Percentiles rank a stretch among this genome's conserved stretches.
These are phyloP conservation scores for Penicillium arizonense DNA, from an alignment of 495 filamentous ascomycete species.

Conservation along the genomic window DNA sequence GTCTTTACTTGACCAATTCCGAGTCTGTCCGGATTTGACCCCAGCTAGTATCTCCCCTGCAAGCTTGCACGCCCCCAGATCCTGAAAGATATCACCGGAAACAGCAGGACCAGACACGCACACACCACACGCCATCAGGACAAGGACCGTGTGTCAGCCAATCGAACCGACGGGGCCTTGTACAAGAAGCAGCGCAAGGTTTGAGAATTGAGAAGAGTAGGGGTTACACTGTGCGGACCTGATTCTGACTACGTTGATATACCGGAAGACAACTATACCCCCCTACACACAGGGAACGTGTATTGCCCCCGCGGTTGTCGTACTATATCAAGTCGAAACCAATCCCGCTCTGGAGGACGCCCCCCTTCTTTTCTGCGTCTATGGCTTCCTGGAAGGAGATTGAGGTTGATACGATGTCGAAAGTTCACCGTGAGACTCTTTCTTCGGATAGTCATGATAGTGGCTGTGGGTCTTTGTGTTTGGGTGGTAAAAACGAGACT, in stretches of 20 bases:
- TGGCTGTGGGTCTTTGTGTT: conserved; percentile 17
- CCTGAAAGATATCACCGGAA: background rate
- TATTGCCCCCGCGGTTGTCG: background rate
- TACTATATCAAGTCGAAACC: conserved; percentile 6
- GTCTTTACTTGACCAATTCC: conserved; percentile 1
- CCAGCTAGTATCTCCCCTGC: conserved; percentile 7
- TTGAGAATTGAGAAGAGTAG: background rate
- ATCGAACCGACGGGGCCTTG: conserved; percentile 8
- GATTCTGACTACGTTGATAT: conserved; percentile 15
- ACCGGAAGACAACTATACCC: conserved; percentile 1
- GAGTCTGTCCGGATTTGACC: conserved; percentile 12
- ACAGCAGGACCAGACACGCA: background rate
- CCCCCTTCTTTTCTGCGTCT: background rate
- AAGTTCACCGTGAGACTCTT: conserved; percentile 11
- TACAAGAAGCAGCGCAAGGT: background rate
- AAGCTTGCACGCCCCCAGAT: conserved; percentile 12
- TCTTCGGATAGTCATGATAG: conserved; percentile 12
- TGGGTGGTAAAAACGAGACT: conserved; percentile 13
- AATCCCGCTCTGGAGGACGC: background rate
- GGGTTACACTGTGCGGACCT: conserved; percentile 19
- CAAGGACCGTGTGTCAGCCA: conserved; percentile 16
- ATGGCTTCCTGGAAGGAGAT: conserved; percentile 12
- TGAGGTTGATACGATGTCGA: conserved; percentile 16
- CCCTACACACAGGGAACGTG: background rate
- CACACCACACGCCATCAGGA: background rate